Base-by-base conservation (phyloP, 116 monocot species). In the Dioscorea cayenensis region DNA sequence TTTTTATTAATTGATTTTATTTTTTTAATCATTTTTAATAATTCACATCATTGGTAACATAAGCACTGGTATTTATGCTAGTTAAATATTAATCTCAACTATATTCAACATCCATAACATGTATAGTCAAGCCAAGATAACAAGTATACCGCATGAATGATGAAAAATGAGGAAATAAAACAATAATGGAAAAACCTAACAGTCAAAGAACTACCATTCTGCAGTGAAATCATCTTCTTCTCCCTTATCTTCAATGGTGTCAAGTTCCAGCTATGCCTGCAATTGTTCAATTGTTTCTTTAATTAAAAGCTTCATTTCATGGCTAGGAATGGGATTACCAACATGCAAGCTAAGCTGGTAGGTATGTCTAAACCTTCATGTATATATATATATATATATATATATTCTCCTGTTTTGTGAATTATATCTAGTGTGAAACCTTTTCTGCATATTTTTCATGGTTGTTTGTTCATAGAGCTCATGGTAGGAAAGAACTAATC, bases 301-400 rank as follows among this genome's bases (percentile, higher is more conserved):
- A 43, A 12, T 1, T 7, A 43, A 12, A 6, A 55, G 18, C 16
- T 55, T 55, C 5, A 5, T 55, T 16, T 55, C 13, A 55, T 55
- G 55, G 55, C 55, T 16, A 55, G 14, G 55, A 55, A n/a, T 55
- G 14, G 55, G n/a, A 55, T 8, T n/a, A 77, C 28, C 18, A 74
- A 66, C 66, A 66, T 77, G 36, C 77, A 72, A 59, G 77, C 72
- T 66, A 77, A 77, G 77, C 77, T 77, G 77, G 77, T 77, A 66
- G 77, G 77, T 67, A 77, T 66, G 72, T 77, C 51, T 59, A 66
- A 35, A 64, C 49, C 50, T 50, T 62, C 25, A 25, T 23, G 14
- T 9, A 16, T 7, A 25, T 25, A 25, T 65, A 16, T 21, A 2
- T 9, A 16, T 7, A 25, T 25, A 25, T 65, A 16, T 21, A 2